Evolutionary conservation across 2,329 filamentous ascomycete genomes (phyloP).

Genomic region (Sporothrix euskadiensis): DNA sequence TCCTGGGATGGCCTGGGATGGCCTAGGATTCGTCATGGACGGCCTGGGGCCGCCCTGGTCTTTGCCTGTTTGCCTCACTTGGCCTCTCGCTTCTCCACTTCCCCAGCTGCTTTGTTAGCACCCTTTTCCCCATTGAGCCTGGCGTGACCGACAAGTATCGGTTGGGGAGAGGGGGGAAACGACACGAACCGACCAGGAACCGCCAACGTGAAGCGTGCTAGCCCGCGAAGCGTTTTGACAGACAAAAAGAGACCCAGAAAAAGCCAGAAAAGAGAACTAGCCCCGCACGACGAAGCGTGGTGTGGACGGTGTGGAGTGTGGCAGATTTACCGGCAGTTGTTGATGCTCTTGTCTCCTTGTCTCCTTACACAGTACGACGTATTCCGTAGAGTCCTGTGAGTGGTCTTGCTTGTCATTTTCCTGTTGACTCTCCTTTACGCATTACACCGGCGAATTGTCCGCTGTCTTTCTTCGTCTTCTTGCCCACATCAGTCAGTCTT

Average conservation of each 20-base stretch:
- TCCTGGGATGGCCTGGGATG: not conserved
- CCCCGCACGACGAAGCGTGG: not conserved
- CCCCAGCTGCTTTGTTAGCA: not conserved
- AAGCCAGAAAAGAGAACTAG: not conserved
- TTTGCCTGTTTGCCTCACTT: too few relatives aligned
- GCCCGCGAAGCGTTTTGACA: not conserved
- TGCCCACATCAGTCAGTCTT: not conserved
- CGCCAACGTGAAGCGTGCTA: too few relatives aligned
- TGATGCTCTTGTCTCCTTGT: not conserved
- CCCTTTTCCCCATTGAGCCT: slow-evolving; percentile 9
- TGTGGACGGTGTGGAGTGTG: not conserved
- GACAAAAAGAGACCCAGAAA: not conserved
- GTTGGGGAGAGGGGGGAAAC: not conserved
- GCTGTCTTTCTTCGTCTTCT: not conserved
- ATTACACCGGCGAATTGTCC: not conserved
- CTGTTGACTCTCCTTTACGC: not conserved
- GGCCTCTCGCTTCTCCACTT: slow-evolving; percentile 1
- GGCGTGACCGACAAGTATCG: not conserved
- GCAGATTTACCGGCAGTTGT: not conserved
- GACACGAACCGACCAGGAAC: slow-evolving; percentile 2
- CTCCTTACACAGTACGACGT: too few relatives aligned
- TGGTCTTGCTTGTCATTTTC: not conserved
- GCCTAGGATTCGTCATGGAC: not conserved
- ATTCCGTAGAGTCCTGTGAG: not conserved
- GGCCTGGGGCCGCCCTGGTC: not conserved